Percentiles rank a stretch among this genome's conserved stretches.
Evolutionary conservation across 2,329 filamentous ascomycete species (phyloP).

Genomic region (Apiospora koreana): DNA sequence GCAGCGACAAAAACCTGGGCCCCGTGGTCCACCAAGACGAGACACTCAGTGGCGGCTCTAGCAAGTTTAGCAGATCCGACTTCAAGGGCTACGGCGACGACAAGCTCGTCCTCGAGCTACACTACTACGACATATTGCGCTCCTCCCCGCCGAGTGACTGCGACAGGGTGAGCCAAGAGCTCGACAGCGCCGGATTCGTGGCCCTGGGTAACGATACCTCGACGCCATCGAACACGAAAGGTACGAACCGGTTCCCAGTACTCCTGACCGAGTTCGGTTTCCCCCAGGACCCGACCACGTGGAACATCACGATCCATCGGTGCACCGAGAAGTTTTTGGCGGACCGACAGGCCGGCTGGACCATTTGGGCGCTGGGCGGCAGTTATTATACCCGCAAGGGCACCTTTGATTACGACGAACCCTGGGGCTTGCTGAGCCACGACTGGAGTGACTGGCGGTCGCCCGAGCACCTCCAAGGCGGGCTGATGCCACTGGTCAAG

Average conservation of each 20-base stretch:
- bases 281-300: slow-evolving; percentile 45
- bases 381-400: slow-evolving; percentile 59
- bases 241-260: slow-evolving; percentile 44
- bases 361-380: slow-evolving; percentile 58
- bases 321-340: slow-evolving; percentile 53
- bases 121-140: slow-evolving; percentile 55
- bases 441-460: slow-evolving; percentile 54
- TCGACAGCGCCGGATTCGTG: slow-evolving; percentile 53
- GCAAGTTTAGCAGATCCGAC: slow-evolving; percentile 48
- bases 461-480: slow-evolving; percentile 39
- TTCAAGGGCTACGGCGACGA: slow-evolving; percentile 47
- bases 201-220: slow-evolving; percentile 37
- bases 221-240: slow-evolving; percentile 20
- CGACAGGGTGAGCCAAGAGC: slow-evolving; percentile 40
- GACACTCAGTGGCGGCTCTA: slow-evolving; percentile 21
- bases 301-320: slow-evolving; percentile 48
- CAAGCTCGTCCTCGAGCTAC: slow-evolving; percentile 61
- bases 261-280: slow-evolving; percentile 58
- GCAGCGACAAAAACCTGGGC: slow-evolving; percentile 54
- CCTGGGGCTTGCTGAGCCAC: slow-evolving; percentile 55
- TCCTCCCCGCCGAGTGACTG: slow-evolving; percentile 42
- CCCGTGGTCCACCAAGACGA: slow-evolving; percentile 41
- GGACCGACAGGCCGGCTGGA: slow-evolving; percentile 51
- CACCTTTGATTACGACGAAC: slow-evolving; percentile 54
- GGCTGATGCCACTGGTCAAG: slow-evolving; percentile 39